These are phyloP conservation scores for Cyclotella sp. DNA, from an alignment of 108 stramenopile species.

Conservation along the genomic window DNA sequence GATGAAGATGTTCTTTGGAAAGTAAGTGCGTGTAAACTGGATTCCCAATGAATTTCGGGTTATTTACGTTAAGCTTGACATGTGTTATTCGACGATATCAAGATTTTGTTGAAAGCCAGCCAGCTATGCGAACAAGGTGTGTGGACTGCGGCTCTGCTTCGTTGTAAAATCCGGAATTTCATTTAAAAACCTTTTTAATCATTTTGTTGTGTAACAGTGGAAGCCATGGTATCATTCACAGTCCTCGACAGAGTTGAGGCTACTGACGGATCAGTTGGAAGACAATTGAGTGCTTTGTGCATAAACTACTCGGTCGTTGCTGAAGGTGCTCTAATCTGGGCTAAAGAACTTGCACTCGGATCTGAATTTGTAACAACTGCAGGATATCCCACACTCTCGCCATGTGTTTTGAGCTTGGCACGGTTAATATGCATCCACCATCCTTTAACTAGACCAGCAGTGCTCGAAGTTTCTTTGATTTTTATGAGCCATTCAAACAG, in stretches of 20 bases:
- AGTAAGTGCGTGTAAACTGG: neutral
- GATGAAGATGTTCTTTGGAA: conserved; percentile 65
- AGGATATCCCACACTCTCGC: conserved; percentile 77
- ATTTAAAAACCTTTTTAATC: neutral
- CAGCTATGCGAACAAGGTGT: conserved; percentile 74
- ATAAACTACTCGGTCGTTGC: conserved; percentile 69
- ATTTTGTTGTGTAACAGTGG: conserved; percentile 27
- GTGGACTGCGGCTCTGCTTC: neutral
- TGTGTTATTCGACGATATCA: neutral
- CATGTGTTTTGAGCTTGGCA: conserved; percentile 77
- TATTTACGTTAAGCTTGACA: neutral
- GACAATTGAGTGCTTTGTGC: conserved; percentile 70
- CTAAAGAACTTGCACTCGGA: conserved; percentile 63
- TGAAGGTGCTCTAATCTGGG: conserved; percentile 84
- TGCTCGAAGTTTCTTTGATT: conserved; percentile 65
- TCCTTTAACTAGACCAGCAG: conserved; percentile 69
- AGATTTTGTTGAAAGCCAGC: conserved; percentile 55
- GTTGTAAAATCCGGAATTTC: neutral
- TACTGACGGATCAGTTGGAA: conserved; percentile 58
- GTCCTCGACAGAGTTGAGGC: conserved; percentile 53
- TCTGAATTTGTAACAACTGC: conserved; percentile 77
- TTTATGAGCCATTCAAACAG: conserved; percentile 80
- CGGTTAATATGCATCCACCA: conserved; percentile 69
- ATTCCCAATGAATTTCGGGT: neutral
- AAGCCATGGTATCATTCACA: conserved; percentile 84